These are phyloP conservation scores for Lentinula sp. DNA, from an alignment of 768 basidiomycete species.

Conservation along the genomic window DNA sequence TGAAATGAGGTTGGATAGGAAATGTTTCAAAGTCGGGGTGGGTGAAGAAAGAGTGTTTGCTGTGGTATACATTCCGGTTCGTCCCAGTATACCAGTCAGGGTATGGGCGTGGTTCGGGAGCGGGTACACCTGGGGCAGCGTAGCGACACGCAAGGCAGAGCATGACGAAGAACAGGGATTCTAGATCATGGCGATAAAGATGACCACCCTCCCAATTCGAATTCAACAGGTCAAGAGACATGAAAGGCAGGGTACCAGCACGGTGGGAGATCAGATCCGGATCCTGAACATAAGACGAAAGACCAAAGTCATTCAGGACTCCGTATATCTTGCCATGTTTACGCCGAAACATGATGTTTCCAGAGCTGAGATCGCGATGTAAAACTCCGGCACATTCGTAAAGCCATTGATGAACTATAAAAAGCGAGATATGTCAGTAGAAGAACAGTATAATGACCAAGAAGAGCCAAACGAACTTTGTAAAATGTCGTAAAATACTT, in stretches of 20 bases:
- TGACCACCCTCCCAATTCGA: background rate
- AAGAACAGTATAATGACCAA: background rate
- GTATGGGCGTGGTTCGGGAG: background rate
- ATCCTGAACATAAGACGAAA: background rate
- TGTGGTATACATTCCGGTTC: background rate
- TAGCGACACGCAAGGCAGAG: background rate
- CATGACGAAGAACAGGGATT: conserved; percentile 6
- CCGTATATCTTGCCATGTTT: conserved; percentile 8
- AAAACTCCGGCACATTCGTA: conserved; percentile 8
- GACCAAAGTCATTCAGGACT: conserved; percentile 10
- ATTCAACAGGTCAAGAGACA: background rate
- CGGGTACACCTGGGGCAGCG: background rate
- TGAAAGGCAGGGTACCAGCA: background rate
- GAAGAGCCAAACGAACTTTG: background rate
- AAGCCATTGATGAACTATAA: conserved; percentile 5
- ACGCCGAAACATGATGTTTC: conserved; percentile 11
- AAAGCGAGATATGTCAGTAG: background rate
- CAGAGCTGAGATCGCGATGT: conserved; percentile 12
- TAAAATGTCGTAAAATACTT: background rate
- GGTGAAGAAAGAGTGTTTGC: background rate
- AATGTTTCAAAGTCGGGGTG: too few relatives aligned
- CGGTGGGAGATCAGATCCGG: background rate
- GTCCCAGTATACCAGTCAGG: background rate
- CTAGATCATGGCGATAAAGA: conserved; percentile 6
- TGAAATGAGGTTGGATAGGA: too few relatives aligned